These are phyloP conservation scores for Apocynum venetum DNA, from an alignment of 257 asterid species.

Conservation along the genomic window DNA sequence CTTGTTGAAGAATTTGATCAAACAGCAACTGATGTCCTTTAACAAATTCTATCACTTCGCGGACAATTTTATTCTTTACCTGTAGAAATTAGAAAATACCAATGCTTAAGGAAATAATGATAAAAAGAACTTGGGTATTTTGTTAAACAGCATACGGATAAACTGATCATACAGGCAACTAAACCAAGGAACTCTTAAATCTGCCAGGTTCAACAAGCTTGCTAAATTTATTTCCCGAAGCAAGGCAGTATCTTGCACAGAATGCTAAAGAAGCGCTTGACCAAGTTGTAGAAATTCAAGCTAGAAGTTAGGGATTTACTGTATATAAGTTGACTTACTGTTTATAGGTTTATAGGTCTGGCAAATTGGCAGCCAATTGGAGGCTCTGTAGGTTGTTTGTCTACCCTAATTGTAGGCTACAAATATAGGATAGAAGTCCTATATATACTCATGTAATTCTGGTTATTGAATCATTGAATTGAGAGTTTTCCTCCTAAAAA, in stretches of 20 bases:
- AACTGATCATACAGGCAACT: neutral
- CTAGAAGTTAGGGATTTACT: no score
- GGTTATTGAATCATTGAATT: no score
- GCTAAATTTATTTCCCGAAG: neutral
- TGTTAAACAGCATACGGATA: neutral
- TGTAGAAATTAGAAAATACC: constrained; percentile 19
- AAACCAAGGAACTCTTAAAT: neutral
- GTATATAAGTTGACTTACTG: no score
- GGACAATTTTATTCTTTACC: constrained; percentile 94
- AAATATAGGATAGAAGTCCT: no score
- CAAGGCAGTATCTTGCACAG: neutral
- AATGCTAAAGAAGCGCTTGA: neutral
- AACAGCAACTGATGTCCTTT: constrained; percentile 73
- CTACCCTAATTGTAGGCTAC: no score
- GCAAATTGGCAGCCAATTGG: no score
- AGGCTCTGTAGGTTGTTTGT: no score
- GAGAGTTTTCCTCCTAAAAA: no score
- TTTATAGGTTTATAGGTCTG: no score
- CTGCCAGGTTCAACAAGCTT: neutral
- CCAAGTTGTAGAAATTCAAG: neutral
- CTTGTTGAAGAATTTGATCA: constrained; percentile 85
- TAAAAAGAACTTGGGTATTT: neutral
- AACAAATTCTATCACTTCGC: constrained; percentile 73
- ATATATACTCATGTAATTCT: no score
- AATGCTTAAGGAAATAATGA: neutral